Evolutionary conservation across 495 filamentous ascomycete species (phyloP).

Genomic region (Talaromyces stipitatus): DNA sequence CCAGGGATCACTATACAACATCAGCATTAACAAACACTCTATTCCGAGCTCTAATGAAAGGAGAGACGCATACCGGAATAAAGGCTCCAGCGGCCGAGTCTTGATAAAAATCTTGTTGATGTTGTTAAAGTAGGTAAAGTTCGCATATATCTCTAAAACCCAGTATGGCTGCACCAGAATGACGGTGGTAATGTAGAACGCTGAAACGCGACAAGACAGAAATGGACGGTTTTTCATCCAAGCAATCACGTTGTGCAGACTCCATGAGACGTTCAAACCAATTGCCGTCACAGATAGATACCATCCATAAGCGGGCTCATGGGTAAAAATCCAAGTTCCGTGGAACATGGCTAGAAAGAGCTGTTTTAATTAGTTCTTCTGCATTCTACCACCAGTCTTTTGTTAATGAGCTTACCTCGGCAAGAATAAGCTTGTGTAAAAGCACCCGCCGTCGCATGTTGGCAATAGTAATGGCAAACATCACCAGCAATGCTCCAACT

Average conservation of each 20-base stretch:
- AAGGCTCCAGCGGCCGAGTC: constrained; percentile 44
- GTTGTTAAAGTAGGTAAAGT: constrained; percentile 43
- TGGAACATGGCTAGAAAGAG: constrained; percentile 18
- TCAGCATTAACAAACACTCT: not conserved
- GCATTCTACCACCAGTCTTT: not conserved
- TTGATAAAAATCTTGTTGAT: constrained; percentile 41
- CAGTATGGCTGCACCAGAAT: constrained; percentile 36
- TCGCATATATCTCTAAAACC: constrained; percentile 41
- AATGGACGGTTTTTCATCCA: constrained; percentile 45
- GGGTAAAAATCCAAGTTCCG: constrained; percentile 40
- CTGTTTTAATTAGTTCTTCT: not conserved
- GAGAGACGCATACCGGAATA: constrained; percentile 29
- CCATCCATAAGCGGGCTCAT: constrained; percentile 35
- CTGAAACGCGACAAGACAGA: constrained; percentile 23
- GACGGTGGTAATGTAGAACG: constrained; percentile 33
- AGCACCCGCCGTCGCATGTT: constrained; percentile 36
- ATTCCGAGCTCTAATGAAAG: not conserved
- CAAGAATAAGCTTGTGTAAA: constrained; percentile 39
- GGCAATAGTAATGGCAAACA: constrained; percentile 32
- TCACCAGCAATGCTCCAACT: constrained; percentile 39
- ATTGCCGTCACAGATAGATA: constrained; percentile 39
- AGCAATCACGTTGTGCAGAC: constrained; percentile 40
- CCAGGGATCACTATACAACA: constrained; percentile 44
- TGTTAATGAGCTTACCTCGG: constrained; percentile 23
- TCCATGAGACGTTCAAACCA: constrained; percentile 39